Evolutionary conservation across 164 flowering plant species (phyloP).

Genomic region (Sedum album): DNA sequence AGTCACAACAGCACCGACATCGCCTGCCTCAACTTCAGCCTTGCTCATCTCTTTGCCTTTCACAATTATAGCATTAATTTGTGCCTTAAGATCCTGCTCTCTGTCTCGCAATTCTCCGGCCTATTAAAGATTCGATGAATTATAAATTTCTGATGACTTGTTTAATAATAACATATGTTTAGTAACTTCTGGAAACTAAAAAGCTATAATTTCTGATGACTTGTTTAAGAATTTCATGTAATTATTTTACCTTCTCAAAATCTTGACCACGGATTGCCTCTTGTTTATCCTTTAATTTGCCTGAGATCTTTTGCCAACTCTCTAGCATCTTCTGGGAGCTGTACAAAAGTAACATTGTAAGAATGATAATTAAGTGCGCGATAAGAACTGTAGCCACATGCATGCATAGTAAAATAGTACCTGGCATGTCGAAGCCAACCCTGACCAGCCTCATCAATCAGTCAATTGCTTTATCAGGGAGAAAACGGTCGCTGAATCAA

Average conservation of each 20-base stretch:
- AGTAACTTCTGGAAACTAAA: no score
- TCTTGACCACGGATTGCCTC: no score
- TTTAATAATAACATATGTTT: no score
- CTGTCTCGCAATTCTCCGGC: constrained; percentile 2
- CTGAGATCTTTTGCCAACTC: constrained; percentile 90
- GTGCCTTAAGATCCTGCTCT: constrained; percentile 8
- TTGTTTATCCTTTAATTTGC: constrained; percentile 79
- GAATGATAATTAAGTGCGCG: no score
- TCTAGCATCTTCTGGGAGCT: constrained; percentile 64
- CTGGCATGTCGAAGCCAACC: constrained; percentile 7
- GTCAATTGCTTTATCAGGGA: constrained; percentile 17
- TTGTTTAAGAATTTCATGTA: no score
- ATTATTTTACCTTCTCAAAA: constrained; percentile 92
- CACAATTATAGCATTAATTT: constrained; percentile 2
- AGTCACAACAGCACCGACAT: constrained; percentile 12
- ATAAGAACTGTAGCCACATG: neutral
- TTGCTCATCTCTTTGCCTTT: constrained; percentile 7
- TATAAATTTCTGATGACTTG: neutral
- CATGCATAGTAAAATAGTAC: neutral
- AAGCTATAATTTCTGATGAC: no score
- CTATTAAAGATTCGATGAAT: neutral
- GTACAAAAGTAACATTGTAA: no score
- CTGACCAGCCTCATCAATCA: constrained; percentile 17
- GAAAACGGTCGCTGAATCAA: constrained; percentile 12
- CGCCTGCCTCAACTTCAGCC: constrained; percentile 8